phyloP scores from a whole-genome alignment of 148 eudicot species.

The Chenopodium quinoa region DNA sequence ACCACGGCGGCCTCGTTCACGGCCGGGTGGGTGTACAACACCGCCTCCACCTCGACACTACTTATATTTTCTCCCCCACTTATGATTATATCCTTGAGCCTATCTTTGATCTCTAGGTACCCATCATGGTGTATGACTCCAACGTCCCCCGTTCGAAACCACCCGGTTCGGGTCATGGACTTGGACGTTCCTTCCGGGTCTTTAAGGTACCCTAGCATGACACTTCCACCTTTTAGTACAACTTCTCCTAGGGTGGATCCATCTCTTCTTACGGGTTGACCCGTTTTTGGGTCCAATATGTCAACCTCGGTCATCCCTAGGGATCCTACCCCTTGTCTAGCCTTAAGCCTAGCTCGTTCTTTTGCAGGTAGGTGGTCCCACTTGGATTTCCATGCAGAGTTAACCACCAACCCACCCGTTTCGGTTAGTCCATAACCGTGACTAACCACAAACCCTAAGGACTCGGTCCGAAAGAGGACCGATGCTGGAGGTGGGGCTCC shows the following conservation, averaged over 20 bases:
- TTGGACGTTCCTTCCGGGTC: conserved; percentile 44
- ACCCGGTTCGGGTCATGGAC: conserved; percentile 41
- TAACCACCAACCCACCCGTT: conserved; percentile 26
- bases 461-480: conserved; percentile 31
- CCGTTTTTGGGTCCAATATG: conserved; percentile 45
- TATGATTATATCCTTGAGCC: conserved; percentile 62
- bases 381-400: conserved; percentile 40
- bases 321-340: conserved; percentile 60
- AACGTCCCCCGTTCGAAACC: conserved; percentile 70
- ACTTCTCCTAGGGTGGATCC: conserved; percentile 57
- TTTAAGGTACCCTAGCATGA: conserved; percentile 66
- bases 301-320: conserved; percentile 40
- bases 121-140: conserved; percentile 69
- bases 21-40: conserved; percentile 31
- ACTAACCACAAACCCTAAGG: conserved; percentile 39
- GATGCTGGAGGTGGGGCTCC: conserved; percentile 49
- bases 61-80: conserved; percentile 40
- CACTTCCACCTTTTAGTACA: conserved; percentile 44
- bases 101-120: conserved; percentile 61
- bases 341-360: conserved; percentile 39
- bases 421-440: conserved; percentile 42
- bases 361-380: conserved; percentile 34
- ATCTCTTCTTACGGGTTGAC: conserved; percentile 44
- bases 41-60: conserved; percentile 39
- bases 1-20: conserved; percentile 42